Base-by-base conservation (phyloP, 2,329 filamentous ascomycete species). In the Chaetothyriales sp. region DNA sequence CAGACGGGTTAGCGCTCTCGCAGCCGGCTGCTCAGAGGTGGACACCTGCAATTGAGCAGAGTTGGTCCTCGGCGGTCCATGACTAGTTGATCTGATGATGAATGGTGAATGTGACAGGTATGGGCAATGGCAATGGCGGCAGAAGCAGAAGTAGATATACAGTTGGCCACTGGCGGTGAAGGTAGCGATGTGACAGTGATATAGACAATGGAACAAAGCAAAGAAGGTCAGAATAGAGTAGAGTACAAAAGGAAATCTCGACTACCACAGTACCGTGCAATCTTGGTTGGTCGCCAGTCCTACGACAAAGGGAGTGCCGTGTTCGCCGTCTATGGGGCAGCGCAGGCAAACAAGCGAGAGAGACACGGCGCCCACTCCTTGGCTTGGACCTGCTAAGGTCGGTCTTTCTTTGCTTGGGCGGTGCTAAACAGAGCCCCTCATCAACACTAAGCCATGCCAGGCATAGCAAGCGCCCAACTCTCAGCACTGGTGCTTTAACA, bases 21-120 rank as follows among this genome's bases (percentile, higher is more conserved):
- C 32, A 39, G 32, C 32, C 32, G 32, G 10, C 10, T 12, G 28
- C 8, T 39, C 32, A 15, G 3, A 39, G 32, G 10, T 10, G 9
- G 32, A 5, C 32, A 39, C 32, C 32, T 39, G 32, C 32, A 15
- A 15, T 39, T 90, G 70, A 53, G 83, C 89, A 19, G 82, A 83
- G 57, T 75, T 66, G 51, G 66, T 61, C 65, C 66, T 66, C 49
- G 42, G 28, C 36, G 22, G 42, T 15, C 12, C 43, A 26, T 47
- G 32, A 2, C 48, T 22, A 9, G 44, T 25, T 25, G 22, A 3
- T 3, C 3, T 25, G 22, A 25, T 6, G 22, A 25, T 3, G 22
- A 6, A 25, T 25, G 22, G 22, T 6, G 22, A 25, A 6, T 25
- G 22, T 25, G 22, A 25, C 6, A 6, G 22, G 3, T 3, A 25